Base-by-base conservation (phyloP, 2,329 filamentous ascomycete genomes). In the Fusarium tuaranense region DNA sequence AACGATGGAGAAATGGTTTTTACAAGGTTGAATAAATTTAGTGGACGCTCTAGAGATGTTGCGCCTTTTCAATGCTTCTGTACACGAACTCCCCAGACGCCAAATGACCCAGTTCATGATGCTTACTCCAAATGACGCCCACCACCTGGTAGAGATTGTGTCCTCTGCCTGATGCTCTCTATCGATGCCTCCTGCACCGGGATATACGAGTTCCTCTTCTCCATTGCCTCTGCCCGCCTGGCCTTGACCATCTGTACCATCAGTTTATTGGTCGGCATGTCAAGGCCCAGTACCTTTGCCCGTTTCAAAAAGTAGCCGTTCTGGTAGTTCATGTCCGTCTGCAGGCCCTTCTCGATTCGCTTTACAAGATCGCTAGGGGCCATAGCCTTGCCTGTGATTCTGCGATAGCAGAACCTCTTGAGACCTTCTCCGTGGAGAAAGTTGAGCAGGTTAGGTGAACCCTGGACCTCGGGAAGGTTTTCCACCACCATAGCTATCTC, bases 251-350 rank as follows among this genome's bases (percentile, higher is more conserved):
- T 83, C 63, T 92, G 86, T 81, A 93, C 85, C 48, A 97, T 85
- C 86, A 94, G 88, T 77, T 92, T 91, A 80, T 97, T 97, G 71
- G 92, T 86, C 13, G 91, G 89, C 78, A 92, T 92, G 61, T 89
- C 86, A n/a, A 98, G 86, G 2, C 94, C 94, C 70, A 95, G 78
- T 80, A 94, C 89, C 76, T 90, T 88, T 0, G 93, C 97, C 46
- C 92, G 89, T 61, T 86, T 88, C 36, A 97, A 87, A 69, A 99
- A 93, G 84, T 96, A 99, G 1, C 95, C 96, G 81, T 97, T 98
- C 76, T 96, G 89, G 78, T 92, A 97, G 55, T 95, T 90, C 46
- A 98, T 89, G 78, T 98, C 95, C 0, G 94, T 95, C 68, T 87
- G 83, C 70, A 85, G 84, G 2, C 93, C 92, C 1, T 83, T 81